phyloP scores from a whole-genome alignment of 2,329 filamentous ascomycete species.

The Botrytis squamosa region DNA sequence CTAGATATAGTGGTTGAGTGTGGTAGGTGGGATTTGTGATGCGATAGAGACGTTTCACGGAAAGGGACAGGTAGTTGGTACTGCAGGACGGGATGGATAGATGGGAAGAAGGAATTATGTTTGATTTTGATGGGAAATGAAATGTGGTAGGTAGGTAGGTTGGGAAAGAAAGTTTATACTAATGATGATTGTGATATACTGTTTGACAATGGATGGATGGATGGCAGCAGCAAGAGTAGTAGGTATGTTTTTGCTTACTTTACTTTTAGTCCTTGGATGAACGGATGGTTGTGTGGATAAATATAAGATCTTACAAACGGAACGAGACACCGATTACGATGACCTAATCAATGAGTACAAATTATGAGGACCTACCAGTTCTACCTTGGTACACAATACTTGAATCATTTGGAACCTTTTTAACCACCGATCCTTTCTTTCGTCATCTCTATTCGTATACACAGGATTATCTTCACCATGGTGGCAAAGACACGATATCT shows the following conservation, averaged over 20 bases:
- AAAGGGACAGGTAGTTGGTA: background rate
- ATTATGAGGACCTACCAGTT: too few species aligned
- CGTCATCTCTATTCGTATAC: background rate
- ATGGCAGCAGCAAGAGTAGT: background rate
- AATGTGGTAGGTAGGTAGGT: background rate
- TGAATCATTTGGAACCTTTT: background rate
- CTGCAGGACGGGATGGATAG: constrained; percentile 1
- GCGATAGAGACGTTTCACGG: constrained; percentile 12
- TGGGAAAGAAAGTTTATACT: background rate
- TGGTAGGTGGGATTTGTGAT: background rate
- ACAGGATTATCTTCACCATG: background rate
- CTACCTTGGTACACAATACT: too few species aligned
- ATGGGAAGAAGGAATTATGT: background rate
- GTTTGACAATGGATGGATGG: background rate
- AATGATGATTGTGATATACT: background rate
- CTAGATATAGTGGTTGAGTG: background rate
- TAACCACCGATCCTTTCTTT: background rate
- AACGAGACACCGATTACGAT: background rate
- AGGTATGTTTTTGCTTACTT: background rate
- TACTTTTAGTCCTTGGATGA: background rate
- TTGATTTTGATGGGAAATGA: background rate
- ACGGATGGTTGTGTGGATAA: background rate
- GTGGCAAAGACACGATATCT: background rate
- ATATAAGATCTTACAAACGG: background rate
- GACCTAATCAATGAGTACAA: background rate